Evolutionary conservation across 225 moss, liverwort and hornwort genomes (phyloP).

Genomic region (Physcomitrellopsis africana): DNA sequence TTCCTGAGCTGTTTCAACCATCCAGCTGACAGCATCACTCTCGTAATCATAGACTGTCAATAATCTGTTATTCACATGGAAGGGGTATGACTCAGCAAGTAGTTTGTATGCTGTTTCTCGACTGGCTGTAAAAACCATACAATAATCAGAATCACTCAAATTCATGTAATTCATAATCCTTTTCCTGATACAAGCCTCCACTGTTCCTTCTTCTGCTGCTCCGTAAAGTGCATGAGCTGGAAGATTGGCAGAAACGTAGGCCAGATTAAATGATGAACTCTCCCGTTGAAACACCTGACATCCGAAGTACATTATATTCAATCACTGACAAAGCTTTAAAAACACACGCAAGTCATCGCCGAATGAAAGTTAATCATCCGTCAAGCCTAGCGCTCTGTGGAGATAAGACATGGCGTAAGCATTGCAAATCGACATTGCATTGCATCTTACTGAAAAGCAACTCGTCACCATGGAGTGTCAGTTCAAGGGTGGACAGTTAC

Average conservation of each 20-base stretch:
- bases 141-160: constrained; percentile 85
- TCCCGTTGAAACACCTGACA: constrained; percentile 61
- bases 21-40: constrained; percentile 97
- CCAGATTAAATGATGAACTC: constrained; percentile 82
- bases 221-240: constrained; percentile 94
- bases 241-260: constrained; percentile 94
- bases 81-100: constrained; percentile 92
- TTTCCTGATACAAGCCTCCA: constrained; percentile 74
- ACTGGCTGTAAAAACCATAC: constrained; percentile 98
- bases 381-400: background rate
- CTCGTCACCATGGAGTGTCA: background rate
- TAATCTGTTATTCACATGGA: constrained; percentile 70
- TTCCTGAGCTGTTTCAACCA: constrained; percentile 80
- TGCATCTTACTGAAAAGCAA: background rate
- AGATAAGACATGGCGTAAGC: no score
- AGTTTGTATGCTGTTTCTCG: constrained; percentile 95
- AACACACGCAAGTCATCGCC: background rate
- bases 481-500: no score
- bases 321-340: background rate
- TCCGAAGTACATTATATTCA: background rate
- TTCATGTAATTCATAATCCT: constrained; percentile 94
- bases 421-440: no score
- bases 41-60: constrained; percentile 94
- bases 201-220: constrained; percentile 85
- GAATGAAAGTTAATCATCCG: background rate